Base-by-base conservation (phyloP, 1,284 basidiomycete genomes). In the Phylloporus sp. region DNA sequence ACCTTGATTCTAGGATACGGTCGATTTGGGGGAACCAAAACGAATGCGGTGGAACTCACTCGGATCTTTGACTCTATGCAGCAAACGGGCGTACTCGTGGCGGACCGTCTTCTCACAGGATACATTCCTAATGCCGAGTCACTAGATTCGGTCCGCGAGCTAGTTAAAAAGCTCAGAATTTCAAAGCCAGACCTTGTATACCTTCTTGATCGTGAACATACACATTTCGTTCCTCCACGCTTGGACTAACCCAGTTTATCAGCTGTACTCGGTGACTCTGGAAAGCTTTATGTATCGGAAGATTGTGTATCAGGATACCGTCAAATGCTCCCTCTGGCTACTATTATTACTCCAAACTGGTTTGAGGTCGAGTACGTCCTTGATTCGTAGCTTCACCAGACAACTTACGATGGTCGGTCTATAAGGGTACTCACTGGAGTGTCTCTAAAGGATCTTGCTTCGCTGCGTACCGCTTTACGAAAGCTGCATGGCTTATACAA, bases 331-430 rank as follows among this genome's bases (percentile, higher is more conserved):
- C 82, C 86, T 22, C 79, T 91, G 28, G 90, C 96, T 2, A 94
- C 93, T 0, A 91, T 98, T 62, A 97, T 98, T 68, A 96, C 97
- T 0, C 97, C 97, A 0, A 99, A 99, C 75, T 98, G 96, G 86
- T 99, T 97, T 69, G 98, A 99, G 80, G 93, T 93, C 61, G 96
- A 98, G 94, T 96, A 74, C 76, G 91, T 82, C 52, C 47, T n/a
- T 50, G 1, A 26, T 56, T 61, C 39, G n/a, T 42, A 28, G 29
- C 22, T 44, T 47, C 10, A 49, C 13, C 61, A 60, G 37, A 32
- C 32, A 22, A 60, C 51, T 63, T 40, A 74, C 66, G 49, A 51
- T 68, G 37, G 42, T 39, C 20, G 26, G 56, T 26, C 17, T 26
- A 17, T 59, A 71, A 95, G 92, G 77, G 82, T 90, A 5, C 81